Base-by-base conservation (phyloP, 208 protist species). In the Trypanosoma congolense region DNA sequence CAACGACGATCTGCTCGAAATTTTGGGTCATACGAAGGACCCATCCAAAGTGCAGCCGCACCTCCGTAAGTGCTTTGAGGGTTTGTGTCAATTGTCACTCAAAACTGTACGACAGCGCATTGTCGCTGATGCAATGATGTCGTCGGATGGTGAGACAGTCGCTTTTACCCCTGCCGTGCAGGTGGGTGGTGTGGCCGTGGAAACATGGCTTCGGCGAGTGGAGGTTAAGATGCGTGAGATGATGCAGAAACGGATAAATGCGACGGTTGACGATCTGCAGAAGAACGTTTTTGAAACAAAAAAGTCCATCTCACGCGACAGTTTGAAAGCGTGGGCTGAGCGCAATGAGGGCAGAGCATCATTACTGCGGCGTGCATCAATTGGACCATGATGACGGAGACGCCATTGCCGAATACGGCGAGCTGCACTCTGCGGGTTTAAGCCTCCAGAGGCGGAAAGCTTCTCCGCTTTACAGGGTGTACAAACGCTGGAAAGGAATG, bases 1-100 rank as follows among this genome's bases (percentile, higher is more conserved):
- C 3, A 97, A 98, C 65, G 92, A 98, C 68, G 97, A 98, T 68
- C 58, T 99, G 58, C 82, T 99, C 18, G 96, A 98, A 80, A 98
- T 99, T 49, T 77, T 99, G 4, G 97, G 96, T 5, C 92, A 99
- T 81, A 83, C 88, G 38, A 95, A 96, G 49, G 96, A 99, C 48
- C 97, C 97, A 1, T 62, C 81, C 52, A 96, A 97, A 69, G 95
- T 99, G 48, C 93, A 98, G 87, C 84, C 85, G 30, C 96, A 99
- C 70, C 67, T 99, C 40, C 90, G 95, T 48, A 99, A 99, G 79
- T 98, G 93, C 80, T 99, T 99, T 70, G 96, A 98, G 61, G 96
- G 84, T 10, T 80, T 98, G 18, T 90, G 96, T 62, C 65, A 74
- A 19, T 77, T 98, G 9, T 70, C 90, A 22, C 75, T 98, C 35